Conservation (phyloP, 164 flowering plant species). For the Saururus chinensis region DNA sequence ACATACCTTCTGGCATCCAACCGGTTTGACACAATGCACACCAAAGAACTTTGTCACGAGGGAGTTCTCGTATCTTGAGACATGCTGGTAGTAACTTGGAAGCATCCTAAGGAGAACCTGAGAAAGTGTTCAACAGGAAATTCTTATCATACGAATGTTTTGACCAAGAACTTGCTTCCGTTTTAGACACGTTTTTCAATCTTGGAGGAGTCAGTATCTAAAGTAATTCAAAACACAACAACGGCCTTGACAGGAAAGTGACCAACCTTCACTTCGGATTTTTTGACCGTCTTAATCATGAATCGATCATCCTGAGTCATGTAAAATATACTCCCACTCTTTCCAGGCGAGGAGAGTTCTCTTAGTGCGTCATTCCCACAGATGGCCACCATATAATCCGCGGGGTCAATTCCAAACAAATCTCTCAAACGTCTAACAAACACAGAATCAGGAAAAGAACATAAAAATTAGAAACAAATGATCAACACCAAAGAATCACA, state of each 20-base stretch:
- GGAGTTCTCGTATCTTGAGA: slow-evolving; percentile 20
- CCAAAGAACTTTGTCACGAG: slow-evolving; percentile 45
- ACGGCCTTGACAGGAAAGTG: neutral
- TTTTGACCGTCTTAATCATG: slow-evolving; percentile 78
- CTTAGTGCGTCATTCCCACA: slow-evolving; percentile 64
- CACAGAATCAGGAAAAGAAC: slow-evolving; percentile 3
- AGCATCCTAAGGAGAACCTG: slow-evolving; percentile 38
- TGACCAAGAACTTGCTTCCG: neutral
- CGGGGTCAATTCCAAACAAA: slow-evolving; percentile 50
- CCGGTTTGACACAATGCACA: slow-evolving; percentile 39
- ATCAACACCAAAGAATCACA: neutral
- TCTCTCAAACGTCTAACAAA: slow-evolving; percentile 42
- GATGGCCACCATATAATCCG: slow-evolving; percentile 63
- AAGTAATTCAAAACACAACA: neutral
- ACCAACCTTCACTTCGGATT: slow-evolving; percentile 78
- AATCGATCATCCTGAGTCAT: slow-evolving; percentile 74
- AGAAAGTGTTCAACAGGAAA: neutral
- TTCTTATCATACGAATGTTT: neutral
- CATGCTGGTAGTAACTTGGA: slow-evolving; percentile 38
- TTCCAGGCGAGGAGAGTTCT: slow-evolving; percentile 62
- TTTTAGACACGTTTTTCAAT: too few species aligned
- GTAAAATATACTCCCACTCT: slow-evolving; percentile 75
- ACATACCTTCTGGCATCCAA: slow-evolving; percentile 36
- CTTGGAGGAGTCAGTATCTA: neutral
- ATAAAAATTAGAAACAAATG: neutral